Evolutionary conservation across 1,284 basidiomycete species (phyloP).

Genomic region (Earliella scabrosa): DNA sequence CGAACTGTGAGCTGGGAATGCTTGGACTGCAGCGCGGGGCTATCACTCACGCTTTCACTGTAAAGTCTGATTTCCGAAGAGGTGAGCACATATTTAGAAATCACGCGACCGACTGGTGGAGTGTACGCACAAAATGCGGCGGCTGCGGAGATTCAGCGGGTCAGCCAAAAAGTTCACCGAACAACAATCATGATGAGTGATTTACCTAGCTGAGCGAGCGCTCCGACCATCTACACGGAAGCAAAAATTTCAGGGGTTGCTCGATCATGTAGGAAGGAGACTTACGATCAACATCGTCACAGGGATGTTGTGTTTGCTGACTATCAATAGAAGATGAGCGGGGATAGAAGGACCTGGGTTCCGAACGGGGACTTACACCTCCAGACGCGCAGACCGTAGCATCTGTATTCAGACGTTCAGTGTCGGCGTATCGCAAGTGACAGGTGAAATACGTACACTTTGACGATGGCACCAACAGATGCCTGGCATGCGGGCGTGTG

Average conservation of each 20-base stretch:
- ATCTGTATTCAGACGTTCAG: slow-evolving; percentile 40
- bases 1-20: background rate
- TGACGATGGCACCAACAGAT: slow-evolving; percentile 60
- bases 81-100: background rate
- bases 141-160: background rate
- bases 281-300: slow-evolving; percentile 62
- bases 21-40: background rate
- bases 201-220: slow-evolving; percentile 21
- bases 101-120: too few species aligned
- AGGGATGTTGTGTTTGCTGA: slow-evolving; percentile 62
- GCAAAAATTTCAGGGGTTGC: background rate
- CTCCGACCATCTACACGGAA: slow-evolving; percentile 20
- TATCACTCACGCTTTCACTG: slow-evolving; percentile 19
- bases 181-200: too few species aligned
- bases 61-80: slow-evolving; percentile 13
- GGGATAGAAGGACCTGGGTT: background rate
- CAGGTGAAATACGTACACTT: slow-evolving; percentile 47
- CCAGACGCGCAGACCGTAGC: slow-evolving; percentile 70
- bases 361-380: slow-evolving; percentile 53
- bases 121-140: slow-evolving; percentile 19
- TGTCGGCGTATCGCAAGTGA: background rate
- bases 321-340: slow-evolving; percentile 37
- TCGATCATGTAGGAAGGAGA: slow-evolving; percentile 6
- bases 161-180: background rate
- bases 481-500: slow-evolving; percentile 41